Evolutionary conservation across 2,329 filamentous ascomycete genomes (phyloP).

Genomic region (Aspergillus tubingensis): DNA sequence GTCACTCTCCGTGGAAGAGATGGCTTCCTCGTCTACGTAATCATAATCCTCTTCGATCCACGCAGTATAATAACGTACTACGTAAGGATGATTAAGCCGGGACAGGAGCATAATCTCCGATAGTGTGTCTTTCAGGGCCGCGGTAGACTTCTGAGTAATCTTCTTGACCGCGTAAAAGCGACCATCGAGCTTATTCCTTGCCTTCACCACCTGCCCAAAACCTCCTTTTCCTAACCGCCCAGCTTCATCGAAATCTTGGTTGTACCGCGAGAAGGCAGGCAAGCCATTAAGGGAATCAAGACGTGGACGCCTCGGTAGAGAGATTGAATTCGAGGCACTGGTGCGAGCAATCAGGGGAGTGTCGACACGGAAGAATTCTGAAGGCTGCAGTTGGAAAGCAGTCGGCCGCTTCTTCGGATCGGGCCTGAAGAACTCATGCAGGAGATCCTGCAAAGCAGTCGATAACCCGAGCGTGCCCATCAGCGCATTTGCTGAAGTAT

Average conservation of each 20-base stretch:
- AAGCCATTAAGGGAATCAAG: slow-evolving; percentile 63
- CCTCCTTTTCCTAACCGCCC: slow-evolving; percentile 88
- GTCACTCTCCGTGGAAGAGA: slow-evolving; percentile 57
- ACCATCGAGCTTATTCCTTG: slow-evolving; percentile 88
- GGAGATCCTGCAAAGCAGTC: slow-evolving; percentile 73
- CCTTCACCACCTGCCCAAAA: slow-evolving; percentile 95
- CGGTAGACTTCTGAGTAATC: slow-evolving; percentile 77
- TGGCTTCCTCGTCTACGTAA: slow-evolving; percentile 44
- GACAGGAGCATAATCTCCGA: slow-evolving; percentile 88
- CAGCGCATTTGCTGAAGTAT: slow-evolving; percentile 74
- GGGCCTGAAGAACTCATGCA: slow-evolving; percentile 79
- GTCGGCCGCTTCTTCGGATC: slow-evolving; percentile 83
- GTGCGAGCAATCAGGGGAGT: slow-evolving; percentile 39
- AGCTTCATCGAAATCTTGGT: slow-evolving; percentile 86
- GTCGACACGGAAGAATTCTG: slow-evolving; percentile 48
- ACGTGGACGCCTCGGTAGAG: slow-evolving; percentile 55
- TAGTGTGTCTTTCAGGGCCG: slow-evolving; percentile 63
- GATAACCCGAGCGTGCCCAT: slow-evolving; percentile 73
- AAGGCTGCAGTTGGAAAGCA: slow-evolving; percentile 70
- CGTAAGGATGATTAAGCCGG: slow-evolving; percentile 84
- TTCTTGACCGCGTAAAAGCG: slow-evolving; percentile 97
- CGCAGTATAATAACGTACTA: slow-evolving; percentile 90
- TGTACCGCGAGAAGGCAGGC: slow-evolving; percentile 70
- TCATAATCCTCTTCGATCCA: slow-evolving; percentile 76
- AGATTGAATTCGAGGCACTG: slow-evolving; percentile 47